Evolutionary conservation across 345 rosid genomes (phyloP).

Genomic region (Sapria himalayana): DNA sequence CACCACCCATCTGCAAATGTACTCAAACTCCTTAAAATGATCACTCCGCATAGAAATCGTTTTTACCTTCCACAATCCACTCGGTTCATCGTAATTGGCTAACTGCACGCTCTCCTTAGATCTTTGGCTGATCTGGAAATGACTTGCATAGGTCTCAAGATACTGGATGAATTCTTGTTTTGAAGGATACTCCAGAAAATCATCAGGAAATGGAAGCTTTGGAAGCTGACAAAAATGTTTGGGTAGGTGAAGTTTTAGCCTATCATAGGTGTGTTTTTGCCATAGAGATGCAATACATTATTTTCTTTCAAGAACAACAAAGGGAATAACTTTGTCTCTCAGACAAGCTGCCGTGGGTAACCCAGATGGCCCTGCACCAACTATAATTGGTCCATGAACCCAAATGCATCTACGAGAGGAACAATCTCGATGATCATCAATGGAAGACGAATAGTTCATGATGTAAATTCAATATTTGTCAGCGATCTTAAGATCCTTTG

Average conservation of each 20-base stretch:
- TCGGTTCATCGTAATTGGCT: slow-evolving; percentile 43
- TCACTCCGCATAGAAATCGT: slow-evolving; percentile 20
- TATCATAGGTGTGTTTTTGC: slow-evolving; percentile 64
- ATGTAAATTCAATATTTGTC: too few species aligned
- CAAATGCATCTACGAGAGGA: slow-evolving; percentile 40
- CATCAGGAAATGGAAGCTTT: slow-evolving; percentile 33
- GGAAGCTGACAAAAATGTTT: slow-evolving; percentile 67
- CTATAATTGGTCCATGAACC: slow-evolving; percentile 80
- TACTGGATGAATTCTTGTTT: slow-evolving; percentile 51
- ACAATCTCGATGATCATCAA: slow-evolving; percentile 23
- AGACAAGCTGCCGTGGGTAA: slow-evolving; percentile 52
- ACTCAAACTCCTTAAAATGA: slow-evolving; percentile 32
- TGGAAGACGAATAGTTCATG: slow-evolving; percentile 27
- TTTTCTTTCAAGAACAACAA: slow-evolving; percentile 53
- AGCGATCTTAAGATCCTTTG: too few species aligned
- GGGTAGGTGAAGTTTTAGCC: slow-evolving; percentile 80
- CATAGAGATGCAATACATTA: slow-evolving; percentile 72
- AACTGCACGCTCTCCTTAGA: slow-evolving; percentile 56
- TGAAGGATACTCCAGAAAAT: slow-evolving; percentile 62
- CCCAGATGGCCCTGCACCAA: slow-evolving; percentile 83
- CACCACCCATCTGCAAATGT: slow-evolving; percentile 62
- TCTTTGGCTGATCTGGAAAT: slow-evolving; percentile 37
- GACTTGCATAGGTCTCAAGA: slow-evolving; percentile 41
- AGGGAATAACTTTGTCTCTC: slow-evolving; percentile 48
- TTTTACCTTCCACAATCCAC: slow-evolving; percentile 52